These are phyloP conservation scores for Colletotrichum tanaceti DNA, from an alignment of 2,329 filamentous ascomycete species.

Conservation along the genomic window DNA sequence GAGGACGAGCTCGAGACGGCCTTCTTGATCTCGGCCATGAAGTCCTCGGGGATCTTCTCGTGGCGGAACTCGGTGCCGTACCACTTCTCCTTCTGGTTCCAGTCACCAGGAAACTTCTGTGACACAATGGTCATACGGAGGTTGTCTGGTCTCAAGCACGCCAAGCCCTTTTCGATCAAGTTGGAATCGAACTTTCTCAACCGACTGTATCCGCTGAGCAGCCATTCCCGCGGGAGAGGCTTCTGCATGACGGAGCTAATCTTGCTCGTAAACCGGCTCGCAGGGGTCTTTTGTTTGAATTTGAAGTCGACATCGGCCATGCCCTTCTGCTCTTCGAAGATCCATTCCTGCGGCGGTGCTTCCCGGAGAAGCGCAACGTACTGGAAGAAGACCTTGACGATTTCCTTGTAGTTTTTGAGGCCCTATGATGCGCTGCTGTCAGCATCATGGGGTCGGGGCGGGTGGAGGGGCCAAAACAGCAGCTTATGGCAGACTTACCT, in stretches of 20 bases:
- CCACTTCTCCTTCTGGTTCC: slow-evolving; percentile 94
- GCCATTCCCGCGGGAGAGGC: slow-evolving; percentile 84
- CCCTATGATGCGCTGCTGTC: slow-evolving; percentile 56
- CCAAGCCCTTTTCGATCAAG: slow-evolving; percentile 79
- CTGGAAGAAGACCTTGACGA: slow-evolving; percentile 87
- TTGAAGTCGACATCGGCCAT: slow-evolving; percentile 95
- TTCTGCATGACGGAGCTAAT: slow-evolving; percentile 92
- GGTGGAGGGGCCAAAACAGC: not conserved
- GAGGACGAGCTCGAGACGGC: slow-evolving; percentile 69
- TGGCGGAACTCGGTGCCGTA: slow-evolving; percentile 95
- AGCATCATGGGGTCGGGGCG: slow-evolving; percentile 5
- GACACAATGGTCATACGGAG: slow-evolving; percentile 87
- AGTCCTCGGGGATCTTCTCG: slow-evolving; percentile 80
- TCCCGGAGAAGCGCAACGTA: slow-evolving; percentile 90
- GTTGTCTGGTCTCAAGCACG: slow-evolving; percentile 85
- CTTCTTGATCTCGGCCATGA: slow-evolving; percentile 76
- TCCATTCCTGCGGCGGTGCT: slow-evolving; percentile 86
- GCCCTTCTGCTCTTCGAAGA: slow-evolving; percentile 90
- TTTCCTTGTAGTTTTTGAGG: slow-evolving; percentile 82
- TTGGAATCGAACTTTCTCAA: slow-evolving; percentile 83
- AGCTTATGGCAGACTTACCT: slow-evolving; percentile 61
- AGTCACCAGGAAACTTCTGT: slow-evolving; percentile 83
- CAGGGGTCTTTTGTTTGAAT: slow-evolving; percentile 92
- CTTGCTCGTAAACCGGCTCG: slow-evolving; percentile 88
- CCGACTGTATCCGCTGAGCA: slow-evolving; percentile 82